Conservation (phyloP, 768 basidiomycete genomes). For the Rhizopogon rudus region DNA sequence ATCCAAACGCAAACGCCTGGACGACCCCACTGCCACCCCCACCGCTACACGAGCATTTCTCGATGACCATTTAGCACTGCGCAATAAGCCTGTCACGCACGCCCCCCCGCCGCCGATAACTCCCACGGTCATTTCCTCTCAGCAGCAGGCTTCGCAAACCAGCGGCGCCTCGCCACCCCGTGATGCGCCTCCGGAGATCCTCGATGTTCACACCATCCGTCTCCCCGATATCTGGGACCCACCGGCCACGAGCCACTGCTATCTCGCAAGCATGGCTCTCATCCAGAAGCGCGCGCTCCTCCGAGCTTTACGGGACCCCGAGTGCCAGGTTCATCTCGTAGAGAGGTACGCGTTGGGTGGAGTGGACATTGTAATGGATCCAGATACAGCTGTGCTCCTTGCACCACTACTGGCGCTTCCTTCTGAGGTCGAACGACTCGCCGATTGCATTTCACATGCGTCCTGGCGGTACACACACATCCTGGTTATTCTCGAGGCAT, state of each 20-base stretch:
- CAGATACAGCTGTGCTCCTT: slow-evolving; percentile 53
- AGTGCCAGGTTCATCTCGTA: slow-evolving; percentile 49
- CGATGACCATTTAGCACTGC: neutral
- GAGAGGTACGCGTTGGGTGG: slow-evolving; percentile 60
- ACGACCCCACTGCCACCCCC: neutral
- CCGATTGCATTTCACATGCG: slow-evolving; percentile 39
- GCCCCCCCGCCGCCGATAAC: neutral
- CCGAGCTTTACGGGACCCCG: slow-evolving; percentile 38
- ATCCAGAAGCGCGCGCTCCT: slow-evolving; percentile 66
- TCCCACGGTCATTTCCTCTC: neutral
- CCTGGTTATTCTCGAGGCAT: slow-evolving; percentile 64
- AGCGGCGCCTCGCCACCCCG: slow-evolving; percentile 9
- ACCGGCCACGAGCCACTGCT: slow-evolving; percentile 46
- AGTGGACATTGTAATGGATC: slow-evolving; percentile 65
- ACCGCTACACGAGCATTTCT: neutral
- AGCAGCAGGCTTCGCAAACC: neutral
- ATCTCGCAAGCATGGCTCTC: slow-evolving; percentile 63
- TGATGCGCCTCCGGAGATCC: slow-evolving; percentile 35
- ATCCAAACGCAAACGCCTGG: neutral
- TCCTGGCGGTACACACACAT: slow-evolving; percentile 62
- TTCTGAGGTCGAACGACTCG: slow-evolving; percentile 39
- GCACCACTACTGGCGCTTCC: slow-evolving; percentile 43
- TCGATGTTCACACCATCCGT: slow-evolving; percentile 39
- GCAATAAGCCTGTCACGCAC: neutral
- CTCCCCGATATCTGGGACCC: slow-evolving; percentile 29